These are phyloP conservation scores for Rhododendron ferrugineum DNA, from an alignment of 148 eudicot species.

Conservation along the genomic window DNA sequence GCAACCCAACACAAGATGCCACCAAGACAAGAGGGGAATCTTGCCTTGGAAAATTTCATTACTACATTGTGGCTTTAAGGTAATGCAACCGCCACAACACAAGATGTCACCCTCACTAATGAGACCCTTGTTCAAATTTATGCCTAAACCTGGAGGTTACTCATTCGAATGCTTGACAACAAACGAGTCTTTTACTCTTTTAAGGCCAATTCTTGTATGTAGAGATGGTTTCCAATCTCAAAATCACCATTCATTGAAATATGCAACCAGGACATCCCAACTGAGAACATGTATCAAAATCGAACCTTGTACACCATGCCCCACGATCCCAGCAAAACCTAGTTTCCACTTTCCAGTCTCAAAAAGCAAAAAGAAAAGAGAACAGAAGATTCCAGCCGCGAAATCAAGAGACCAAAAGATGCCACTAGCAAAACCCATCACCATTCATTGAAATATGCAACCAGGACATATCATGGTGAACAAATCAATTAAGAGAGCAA, in stretches of 20 bases:
- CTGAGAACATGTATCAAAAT: not conserved
- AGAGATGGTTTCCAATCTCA: not conserved
- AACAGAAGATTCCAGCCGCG: not conserved
- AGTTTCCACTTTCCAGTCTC: not conserved
- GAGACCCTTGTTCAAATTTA: too few species aligned
- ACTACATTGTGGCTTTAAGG: too few species aligned
- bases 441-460: not conserved
- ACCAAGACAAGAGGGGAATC: too few species aligned
- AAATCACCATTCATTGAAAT: too few species aligned
- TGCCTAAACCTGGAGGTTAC: not conserved
- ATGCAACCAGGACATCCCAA: not conserved
- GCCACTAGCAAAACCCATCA: not conserved
- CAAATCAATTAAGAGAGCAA: not conserved
- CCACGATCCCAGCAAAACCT: not conserved
- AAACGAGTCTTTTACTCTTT: too few species aligned
- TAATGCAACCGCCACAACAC: too few species aligned
- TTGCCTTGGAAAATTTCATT: too few species aligned
- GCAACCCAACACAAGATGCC: too few species aligned
- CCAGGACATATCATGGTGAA: not conserved
- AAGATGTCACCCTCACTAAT: too few species aligned
- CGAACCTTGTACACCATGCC: not conserved
- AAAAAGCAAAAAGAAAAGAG: not conserved
- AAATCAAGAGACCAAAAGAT: not conserved
- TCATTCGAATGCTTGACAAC: not conserved
- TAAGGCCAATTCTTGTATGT: not conserved